Evolutionary conservation across 73 alveolate genomes (phyloP).

Genomic region (Paramecium sexaurelia): DNA sequence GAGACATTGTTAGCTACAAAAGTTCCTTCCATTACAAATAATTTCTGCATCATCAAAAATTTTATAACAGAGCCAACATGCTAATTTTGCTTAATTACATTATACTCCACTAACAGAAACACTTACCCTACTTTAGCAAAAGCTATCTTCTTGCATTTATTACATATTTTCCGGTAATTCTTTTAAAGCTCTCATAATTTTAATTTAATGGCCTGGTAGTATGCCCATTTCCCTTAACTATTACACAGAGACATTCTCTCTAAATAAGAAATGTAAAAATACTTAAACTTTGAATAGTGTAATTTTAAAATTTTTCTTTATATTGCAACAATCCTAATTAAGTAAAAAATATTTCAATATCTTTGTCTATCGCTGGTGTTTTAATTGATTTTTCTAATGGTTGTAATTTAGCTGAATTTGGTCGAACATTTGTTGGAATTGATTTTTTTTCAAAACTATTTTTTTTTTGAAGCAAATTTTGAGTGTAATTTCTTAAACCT

Average conservation of each 20-base stretch:
- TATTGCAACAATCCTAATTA: conserved; percentile 22
- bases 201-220: conserved; percentile 55
- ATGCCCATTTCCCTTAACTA: conserved; percentile 52
- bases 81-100: background rate
- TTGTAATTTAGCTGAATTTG: conserved; percentile 24
- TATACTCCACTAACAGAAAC: conserved; percentile 9
- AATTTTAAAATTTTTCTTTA: conserved; percentile 16
- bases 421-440: background rate
- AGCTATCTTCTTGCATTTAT: conserved; percentile 18
- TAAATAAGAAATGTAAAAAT: background rate
- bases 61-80: conserved; percentile 58
- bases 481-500: conserved; percentile 11
- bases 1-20: conserved; percentile 41
- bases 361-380: background rate
- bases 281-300: background rate
- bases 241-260: conserved; percentile 50
- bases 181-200: conserved; percentile 21
- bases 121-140: conserved; percentile 8
- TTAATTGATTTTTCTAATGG: conserved; percentile 22
- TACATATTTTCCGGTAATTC: conserved; percentile 6
- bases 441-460: background rate
- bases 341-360: background rate
- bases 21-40: background rate
- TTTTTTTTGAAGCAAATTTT: background rate
- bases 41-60: background rate